Percentiles rank a stretch among this genome's conserved stretches.
phyloP scores from a whole-genome alignment of 306 rosid species.

The Cucurbita maxima region DNA sequence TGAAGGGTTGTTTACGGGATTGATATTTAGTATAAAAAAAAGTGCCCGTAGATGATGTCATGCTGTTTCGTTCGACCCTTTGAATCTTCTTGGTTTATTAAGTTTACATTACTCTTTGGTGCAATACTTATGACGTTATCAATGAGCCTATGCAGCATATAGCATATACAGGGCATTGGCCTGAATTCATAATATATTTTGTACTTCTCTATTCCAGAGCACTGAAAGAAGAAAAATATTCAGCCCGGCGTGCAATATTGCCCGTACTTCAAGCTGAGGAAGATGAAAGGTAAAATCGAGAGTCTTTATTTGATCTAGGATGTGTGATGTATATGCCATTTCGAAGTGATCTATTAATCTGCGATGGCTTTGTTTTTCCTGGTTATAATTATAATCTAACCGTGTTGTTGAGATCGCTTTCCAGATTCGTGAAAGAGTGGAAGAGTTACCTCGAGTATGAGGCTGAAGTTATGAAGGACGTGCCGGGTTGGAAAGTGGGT shows the following conservation, averaged over 20 bases:
- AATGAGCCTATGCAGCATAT: background rate
- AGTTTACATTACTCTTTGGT: background rate
- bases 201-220: conserved; percentile 33
- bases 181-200: background rate
- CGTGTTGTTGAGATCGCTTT: conserved; percentile 3
- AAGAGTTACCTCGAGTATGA: conserved; percentile 85
- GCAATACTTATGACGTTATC: background rate
- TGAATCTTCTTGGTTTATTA: background rate
- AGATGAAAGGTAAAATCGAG: conserved; percentile 62
- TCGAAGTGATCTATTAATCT: too few species aligned
- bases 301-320: too few species aligned
- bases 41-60: background rate
- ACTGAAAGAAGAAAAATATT: conserved; percentile 80
- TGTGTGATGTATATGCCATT: too few species aligned
- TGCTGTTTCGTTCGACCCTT: background rate
- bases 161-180: background rate
- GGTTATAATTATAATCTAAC: background rate
- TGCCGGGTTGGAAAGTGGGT: conserved; percentile 99
- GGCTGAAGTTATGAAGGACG: conserved; percentile 98
- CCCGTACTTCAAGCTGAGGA: conserved; percentile 98
- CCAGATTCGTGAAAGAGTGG: conserved; percentile 91
- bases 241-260: conserved; percentile 80
- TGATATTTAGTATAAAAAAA: background rate
- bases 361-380: background rate
- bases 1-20: background rate